Percentiles rank a stretch among this genome's conserved stretches.
Conservation (phyloP, 2,329 filamentous ascomycete species). For the Clarireedia paspali region DNA sequence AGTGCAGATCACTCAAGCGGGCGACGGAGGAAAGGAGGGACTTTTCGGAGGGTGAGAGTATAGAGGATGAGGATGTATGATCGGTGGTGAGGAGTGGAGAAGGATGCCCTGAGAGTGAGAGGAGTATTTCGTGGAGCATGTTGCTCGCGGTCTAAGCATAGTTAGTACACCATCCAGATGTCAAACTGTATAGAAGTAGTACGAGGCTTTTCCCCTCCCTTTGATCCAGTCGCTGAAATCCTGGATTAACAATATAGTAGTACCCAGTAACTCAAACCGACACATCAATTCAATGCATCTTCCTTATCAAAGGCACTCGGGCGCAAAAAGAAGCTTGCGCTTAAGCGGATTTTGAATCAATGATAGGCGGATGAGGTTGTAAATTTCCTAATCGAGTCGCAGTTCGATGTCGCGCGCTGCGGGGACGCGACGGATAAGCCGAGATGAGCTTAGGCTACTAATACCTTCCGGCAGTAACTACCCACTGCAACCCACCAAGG, state of each 20-base stretch:
- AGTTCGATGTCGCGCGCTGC: background rate
- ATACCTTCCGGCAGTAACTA: background rate
- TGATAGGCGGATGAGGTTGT: background rate
- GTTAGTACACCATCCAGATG: conserved; percentile 7
- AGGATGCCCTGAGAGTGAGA: conserved; percentile 89
- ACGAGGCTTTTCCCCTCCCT: background rate
- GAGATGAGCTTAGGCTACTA: background rate
- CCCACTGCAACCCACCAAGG: no score
- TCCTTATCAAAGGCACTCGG: background rate
- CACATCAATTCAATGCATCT: conserved; percentile 23
- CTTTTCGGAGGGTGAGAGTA: conserved; percentile 70
- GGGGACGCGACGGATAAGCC: background rate
- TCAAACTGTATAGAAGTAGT: conserved; percentile 4
- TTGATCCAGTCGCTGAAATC: conserved; percentile 19
- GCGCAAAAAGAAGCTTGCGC: background rate
- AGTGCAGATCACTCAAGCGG: conserved; percentile 70
- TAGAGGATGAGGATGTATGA: conserved; percentile 38
- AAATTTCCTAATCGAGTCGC: background rate
- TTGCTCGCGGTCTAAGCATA: conserved; percentile 7
- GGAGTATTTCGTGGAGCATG: conserved; percentile 98
- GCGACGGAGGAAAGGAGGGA: conserved; percentile 72
- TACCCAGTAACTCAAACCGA: conserved; percentile 28
- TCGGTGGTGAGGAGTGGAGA: conserved; percentile 70
- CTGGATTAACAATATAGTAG: conserved; percentile 23
- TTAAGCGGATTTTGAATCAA: background rate